Conservation (phyloP, 331 rosid genomes). For the Cydonia oblonga region DNA sequence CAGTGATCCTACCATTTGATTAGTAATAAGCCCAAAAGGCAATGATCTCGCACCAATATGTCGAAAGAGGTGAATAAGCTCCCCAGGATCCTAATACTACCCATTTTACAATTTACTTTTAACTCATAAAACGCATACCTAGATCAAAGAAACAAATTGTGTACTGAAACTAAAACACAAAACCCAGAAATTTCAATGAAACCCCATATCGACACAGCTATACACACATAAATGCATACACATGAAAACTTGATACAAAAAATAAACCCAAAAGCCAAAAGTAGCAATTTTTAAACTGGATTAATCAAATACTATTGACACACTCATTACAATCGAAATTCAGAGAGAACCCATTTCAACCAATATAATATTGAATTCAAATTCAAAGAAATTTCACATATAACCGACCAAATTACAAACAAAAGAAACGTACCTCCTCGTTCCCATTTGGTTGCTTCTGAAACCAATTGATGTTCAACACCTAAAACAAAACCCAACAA, state of each 20-base stretch:
- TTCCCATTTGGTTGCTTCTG: constrained; percentile 90
- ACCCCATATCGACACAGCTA: background rate
- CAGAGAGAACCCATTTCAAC: background rate
- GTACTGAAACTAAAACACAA: background rate
- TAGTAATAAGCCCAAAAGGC: background rate
- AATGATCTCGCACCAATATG: background rate
- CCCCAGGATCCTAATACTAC: background rate
- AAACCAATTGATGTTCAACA: constrained; percentile 77
- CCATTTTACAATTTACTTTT: background rate
- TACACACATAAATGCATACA: background rate
- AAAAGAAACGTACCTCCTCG: constrained; percentile 53
- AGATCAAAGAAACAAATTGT: background rate
- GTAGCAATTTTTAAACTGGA: background rate
- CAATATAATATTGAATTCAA: background rate
- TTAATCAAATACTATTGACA: background rate
- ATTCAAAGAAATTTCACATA: background rate
- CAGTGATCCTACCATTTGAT: background rate
- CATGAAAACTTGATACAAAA: background rate
- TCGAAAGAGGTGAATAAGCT: background rate
- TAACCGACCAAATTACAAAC: background rate
- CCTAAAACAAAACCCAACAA: constrained; percentile 26
- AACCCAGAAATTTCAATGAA: constrained; percentile 2
- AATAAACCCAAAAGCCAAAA: background rate
- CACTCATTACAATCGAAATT: background rate
- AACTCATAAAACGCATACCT: background rate